Conservation (phyloP, 768 basidiomycete species). For the Bullera alba region DNA sequence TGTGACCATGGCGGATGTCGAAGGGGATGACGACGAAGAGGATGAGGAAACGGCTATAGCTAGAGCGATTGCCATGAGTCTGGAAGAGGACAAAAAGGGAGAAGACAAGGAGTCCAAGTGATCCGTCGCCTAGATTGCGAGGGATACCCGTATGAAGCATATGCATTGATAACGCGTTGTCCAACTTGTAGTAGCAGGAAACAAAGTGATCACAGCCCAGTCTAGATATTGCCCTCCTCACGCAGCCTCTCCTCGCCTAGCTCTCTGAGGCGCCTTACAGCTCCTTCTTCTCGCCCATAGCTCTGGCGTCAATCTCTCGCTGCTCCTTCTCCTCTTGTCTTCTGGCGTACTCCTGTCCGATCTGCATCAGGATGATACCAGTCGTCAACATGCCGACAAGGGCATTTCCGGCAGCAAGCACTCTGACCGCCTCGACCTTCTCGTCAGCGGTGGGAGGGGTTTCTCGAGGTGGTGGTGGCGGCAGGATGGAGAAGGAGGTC, state of each 20-base stretch:
- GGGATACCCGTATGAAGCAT: too few relatives aligned
- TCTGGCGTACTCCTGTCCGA: conserved; percentile 75
- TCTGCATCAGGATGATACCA: conserved; percentile 51
- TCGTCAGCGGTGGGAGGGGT: conserved; percentile 53
- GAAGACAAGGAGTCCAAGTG: conserved; percentile 33
- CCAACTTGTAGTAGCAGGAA: too few relatives aligned
- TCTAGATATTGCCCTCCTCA: too few relatives aligned
- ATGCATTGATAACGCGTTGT: too few relatives aligned
- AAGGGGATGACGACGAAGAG: conserved; percentile 50
- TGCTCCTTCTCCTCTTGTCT: conserved; percentile 55
- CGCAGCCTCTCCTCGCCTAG: too few relatives aligned
- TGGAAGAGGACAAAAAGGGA: conserved; percentile 45
- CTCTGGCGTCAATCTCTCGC: conserved; percentile 46
- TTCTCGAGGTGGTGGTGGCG: conserved; percentile 33
- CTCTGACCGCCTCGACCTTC: conserved; percentile 67
- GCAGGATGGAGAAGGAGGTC: conserved; percentile 39
- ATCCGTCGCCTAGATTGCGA: too few relatives aligned
- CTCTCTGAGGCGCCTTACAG: conserved; percentile 13
- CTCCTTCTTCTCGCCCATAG: conserved; percentile 32
- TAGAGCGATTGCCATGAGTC: conserved; percentile 86
- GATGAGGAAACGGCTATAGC: conserved; percentile 85
- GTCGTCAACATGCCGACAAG: conserved; percentile 67
- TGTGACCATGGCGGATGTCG: conserved; percentile 48
- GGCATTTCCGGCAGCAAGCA: conserved; percentile 79
- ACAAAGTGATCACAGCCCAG: too few relatives aligned